Base-by-base conservation (phyloP, 768 basidiomycete genomes). In the Trametes gibbosa region DNA sequence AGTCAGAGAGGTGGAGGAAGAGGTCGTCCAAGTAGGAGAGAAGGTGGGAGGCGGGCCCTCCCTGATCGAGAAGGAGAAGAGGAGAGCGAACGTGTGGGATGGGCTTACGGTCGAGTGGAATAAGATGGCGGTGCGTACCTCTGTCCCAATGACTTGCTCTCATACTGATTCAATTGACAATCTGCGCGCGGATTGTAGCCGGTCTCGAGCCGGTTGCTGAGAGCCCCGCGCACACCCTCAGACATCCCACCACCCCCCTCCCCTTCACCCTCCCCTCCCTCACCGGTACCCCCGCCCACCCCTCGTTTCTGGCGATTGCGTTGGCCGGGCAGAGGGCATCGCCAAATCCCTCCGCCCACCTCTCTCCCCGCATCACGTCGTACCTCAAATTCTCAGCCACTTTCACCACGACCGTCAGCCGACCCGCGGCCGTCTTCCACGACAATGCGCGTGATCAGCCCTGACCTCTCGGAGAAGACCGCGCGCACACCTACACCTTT, bases 41-140 rank as follows among this genome's bases (percentile, higher is more conserved):
- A 46, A 49, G 58, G n/a, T 14, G 40, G 52, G 25, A 25, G 57
- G 50, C 41, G 23, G 25, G 43, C 23, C 32, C 43, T 34, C n/a
- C 19, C 35, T 32, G 10, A 34, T 39, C 21, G 52, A 59, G 54
- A 61, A 53, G 50, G 57, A 59, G 54, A 61, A 61, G 42, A 35
- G 62, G 37, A 40, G 48, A 23, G 34, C 14, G 58, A 61, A 23
- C 16, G 34, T 50, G 35, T 48, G 49, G 48, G 56, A 46, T 48
- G 50, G 46, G 37, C 34, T 56, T 25, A 27, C 35, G 14, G 53
- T 61, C 17, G 43, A 56, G 43, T 65, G 63, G 63, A 27, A 56
- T 25, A 48, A 47, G 46, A 60, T 66, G 46, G 58, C 59, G 65
- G 65, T 66, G 53, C 50, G 59, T 57, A 17, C 29, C 29, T 10